Percentiles rank a stretch among this genome's conserved stretches.
Evolutionary conservation across 2,329 filamentous ascomycete species (phyloP).

Genomic region (Phaeophleospora eucalypticola): DNA sequence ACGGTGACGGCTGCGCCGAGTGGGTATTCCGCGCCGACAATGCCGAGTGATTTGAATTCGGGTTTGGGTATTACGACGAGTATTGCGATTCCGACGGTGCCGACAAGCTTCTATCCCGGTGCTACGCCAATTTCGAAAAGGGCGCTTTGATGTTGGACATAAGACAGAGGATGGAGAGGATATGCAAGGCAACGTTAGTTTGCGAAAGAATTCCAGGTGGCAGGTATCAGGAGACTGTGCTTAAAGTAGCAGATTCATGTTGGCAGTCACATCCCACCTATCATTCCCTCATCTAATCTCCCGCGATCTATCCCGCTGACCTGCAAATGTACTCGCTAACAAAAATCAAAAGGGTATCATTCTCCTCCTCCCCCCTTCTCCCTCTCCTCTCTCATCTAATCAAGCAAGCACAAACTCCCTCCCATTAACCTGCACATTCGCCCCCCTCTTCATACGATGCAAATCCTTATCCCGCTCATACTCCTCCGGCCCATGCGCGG

Average conservation of each 20-base stretch:
- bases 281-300: too few relatives aligned
- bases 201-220: too few relatives aligned
- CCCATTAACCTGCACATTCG: constrained; percentile 10
- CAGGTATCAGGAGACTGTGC: too few relatives aligned
- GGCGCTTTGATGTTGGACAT: background rate
- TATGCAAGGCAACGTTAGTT: too few relatives aligned
- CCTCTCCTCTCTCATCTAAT: too few relatives aligned
- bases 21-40: constrained; percentile 37
- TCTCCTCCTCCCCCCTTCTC: too few relatives aligned
- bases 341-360: too few relatives aligned
- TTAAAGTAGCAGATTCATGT: too few relatives aligned
- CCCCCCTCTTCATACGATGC: constrained; percentile 18
- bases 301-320: too few relatives aligned
- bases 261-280: too few relatives aligned
- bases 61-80: constrained; percentile 32
- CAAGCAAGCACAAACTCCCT: constrained; percentile 19
- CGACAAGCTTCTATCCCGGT: constrained; percentile 39
- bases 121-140: constrained; percentile 28
- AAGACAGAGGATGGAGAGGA: too few relatives aligned
- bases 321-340: too few relatives aligned
- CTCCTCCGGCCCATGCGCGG: constrained; percentile 21
- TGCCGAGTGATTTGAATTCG: constrained; percentile 33
- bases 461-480: constrained; percentile 24
- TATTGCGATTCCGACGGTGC: constrained; percentile 43
- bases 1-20: constrained; percentile 36